Evolutionary conservation across 805 yeast species (phyloP).

Genomic region (Priceomyces melissophilus): DNA sequence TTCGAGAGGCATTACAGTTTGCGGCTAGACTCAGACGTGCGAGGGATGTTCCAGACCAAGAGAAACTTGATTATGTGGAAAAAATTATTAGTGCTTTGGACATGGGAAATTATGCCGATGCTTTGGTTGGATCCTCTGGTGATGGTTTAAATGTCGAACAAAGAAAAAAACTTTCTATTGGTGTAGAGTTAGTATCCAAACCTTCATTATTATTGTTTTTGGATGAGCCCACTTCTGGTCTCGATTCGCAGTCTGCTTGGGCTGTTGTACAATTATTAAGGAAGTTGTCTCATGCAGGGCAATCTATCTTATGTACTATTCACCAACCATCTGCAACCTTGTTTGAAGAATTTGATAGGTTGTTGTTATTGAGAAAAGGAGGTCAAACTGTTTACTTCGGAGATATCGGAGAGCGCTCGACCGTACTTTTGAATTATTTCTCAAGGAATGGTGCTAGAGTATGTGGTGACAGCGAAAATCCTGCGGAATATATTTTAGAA

Average conservation of each 20-base stretch:
- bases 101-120: conserved; percentile 24
- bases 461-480: conserved; percentile 48
- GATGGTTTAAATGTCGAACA: conserved; percentile 35
- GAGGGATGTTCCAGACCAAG: conserved; percentile 21
- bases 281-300: conserved; percentile 32
- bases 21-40: conserved; percentile 48
- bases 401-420: conserved; percentile 23
- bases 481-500: conserved; percentile 29
- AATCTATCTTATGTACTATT: conserved; percentile 48
- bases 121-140: conserved; percentile 32
- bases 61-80: conserved; percentile 15
- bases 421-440: conserved; percentile 15
- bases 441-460: conserved; percentile 43
- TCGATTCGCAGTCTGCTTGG: conserved; percentile 39
- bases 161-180: conserved; percentile 32
- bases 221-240: conserved; percentile 40
- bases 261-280: conserved; percentile 31
- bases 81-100: conserved; percentile 16
- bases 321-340: conserved; percentile 80
- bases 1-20: conserved; percentile 17
- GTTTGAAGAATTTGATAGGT: conserved; percentile 69
- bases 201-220: conserved; percentile 25
- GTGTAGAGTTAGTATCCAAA: conserved; percentile 29
- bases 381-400: conserved; percentile 66
- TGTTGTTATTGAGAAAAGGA: conserved; percentile 65